A percentile compares a stretch with the other conserved stretches of the same genome.
phyloP scores from a whole-genome alignment of 2,329 filamentous ascomycete species.

The Sclerotinia subarctica region DNA sequence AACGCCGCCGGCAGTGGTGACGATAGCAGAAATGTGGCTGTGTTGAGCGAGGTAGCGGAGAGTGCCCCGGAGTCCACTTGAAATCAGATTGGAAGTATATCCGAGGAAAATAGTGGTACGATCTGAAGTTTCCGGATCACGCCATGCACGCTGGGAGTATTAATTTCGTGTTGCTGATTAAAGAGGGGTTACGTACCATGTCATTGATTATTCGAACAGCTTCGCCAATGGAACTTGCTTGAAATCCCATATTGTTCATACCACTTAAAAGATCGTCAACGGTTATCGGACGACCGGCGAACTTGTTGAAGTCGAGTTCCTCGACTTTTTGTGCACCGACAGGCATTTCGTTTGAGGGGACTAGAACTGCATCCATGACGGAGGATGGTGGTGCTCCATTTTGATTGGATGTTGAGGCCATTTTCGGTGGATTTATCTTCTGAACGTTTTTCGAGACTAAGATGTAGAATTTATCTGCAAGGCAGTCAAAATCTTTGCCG shows the following conservation, averaged over 20 bases:
- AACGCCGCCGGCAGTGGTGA: conserved; percentile 91
- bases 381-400: conserved; percentile 50
- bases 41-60: conserved; percentile 92
- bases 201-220: conserved; percentile 90
- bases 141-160: conserved; percentile 65
- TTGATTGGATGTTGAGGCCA: conserved; percentile 16
- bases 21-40: conserved; percentile 85
- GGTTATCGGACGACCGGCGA: conserved; percentile 71
- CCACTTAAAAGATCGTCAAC: conserved; percentile 78
- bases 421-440: neutral
- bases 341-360: conserved; percentile 78
- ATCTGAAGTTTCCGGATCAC: conserved; percentile 72
- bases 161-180: neutral
- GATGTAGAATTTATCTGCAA: neutral
- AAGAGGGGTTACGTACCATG: conserved; percentile 61
- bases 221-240: conserved; percentile 76
- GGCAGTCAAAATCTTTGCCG: neutral
- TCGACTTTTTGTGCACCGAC: conserved; percentile 75
- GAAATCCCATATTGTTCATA: conserved; percentile 84
- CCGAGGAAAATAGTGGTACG: conserved; percentile 93
- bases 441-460: neutral
- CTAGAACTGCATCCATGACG: conserved; percentile 78
- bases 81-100: conserved; percentile 97
- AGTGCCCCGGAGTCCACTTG: conserved; percentile 87
- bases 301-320: conserved; percentile 88